Conservation (phyloP, 1,139 yeast species). For the Lodderomyces metapsilosis region DNA sequence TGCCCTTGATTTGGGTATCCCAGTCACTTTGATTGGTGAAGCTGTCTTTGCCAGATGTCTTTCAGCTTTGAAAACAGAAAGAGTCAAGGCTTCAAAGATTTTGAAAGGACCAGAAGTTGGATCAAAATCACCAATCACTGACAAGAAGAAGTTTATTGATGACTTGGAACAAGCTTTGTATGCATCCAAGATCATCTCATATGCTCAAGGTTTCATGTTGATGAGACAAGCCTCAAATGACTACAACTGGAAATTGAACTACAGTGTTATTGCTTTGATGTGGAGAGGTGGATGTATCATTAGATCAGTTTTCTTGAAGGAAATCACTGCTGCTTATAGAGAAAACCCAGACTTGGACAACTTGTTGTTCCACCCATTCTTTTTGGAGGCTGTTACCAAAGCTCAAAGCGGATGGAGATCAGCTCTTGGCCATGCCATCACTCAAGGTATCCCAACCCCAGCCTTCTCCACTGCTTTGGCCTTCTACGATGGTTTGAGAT, state of each 20-base stretch:
- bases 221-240: slow-evolving; percentile 98
- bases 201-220: slow-evolving; percentile 99
- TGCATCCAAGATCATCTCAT: slow-evolving; percentile 97
- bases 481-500: slow-evolving; percentile 99
- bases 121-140: slow-evolving; percentile 54
- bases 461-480: slow-evolving; percentile 96
- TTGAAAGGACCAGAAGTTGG: slow-evolving; percentile 73
- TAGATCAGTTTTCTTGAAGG: slow-evolving; percentile 97
- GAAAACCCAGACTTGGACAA: slow-evolving; percentile 91
- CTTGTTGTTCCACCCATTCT: slow-evolving; percentile 94
- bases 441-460: slow-evolving; percentile 93
- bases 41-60: slow-evolving; percentile 97
- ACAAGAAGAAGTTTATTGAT: slow-evolving; percentile 67
- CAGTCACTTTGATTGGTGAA: slow-evolving; percentile 97
- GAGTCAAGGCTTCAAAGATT: slow-evolving; percentile 77
- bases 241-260: slow-evolving; percentile 95
- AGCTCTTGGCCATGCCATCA: slow-evolving; percentile 73
- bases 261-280: slow-evolving; percentile 98
- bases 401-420: slow-evolving; percentile 97
- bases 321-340: slow-evolving; percentile 95
- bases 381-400: slow-evolving; percentile 83
- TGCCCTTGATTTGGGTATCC: slow-evolving; percentile 97
- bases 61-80: slow-evolving; percentile 88
- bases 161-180: slow-evolving; percentile 97
- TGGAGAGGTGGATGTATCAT: slow-evolving; percentile 99